phyloP scores from a whole-genome alignment of 495 filamentous ascomycete genomes.

The Annulohypoxylon moriforme region DNA sequence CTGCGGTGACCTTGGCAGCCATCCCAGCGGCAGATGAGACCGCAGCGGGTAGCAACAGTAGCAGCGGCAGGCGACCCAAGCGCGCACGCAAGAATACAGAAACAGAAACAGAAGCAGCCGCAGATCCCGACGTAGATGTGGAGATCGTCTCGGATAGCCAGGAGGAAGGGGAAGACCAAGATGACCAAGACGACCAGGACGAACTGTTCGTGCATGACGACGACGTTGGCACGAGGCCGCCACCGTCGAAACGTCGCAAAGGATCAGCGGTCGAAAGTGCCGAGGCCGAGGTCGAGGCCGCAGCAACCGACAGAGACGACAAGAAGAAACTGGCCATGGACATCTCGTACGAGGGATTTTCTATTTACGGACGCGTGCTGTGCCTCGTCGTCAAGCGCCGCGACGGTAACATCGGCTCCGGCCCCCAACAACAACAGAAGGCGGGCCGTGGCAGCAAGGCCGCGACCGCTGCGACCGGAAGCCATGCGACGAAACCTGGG shows the following conservation, averaged over 20 bases:
- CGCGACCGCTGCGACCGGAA: constrained; percentile 43
- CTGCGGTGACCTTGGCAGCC: constrained; percentile 57
- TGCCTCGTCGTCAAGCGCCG: constrained; percentile 85
- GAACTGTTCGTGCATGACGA: constrained; percentile 54
- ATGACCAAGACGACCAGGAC: constrained; percentile 32
- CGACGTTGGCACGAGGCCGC: constrained; percentile 47
- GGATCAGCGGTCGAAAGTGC: constrained; percentile 50
- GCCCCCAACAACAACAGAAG: constrained; percentile 31
- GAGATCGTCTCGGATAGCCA: constrained; percentile 45
- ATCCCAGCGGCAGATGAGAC: constrained; percentile 56
- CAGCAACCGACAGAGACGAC: constrained; percentile 69
- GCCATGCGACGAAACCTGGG: constrained; percentile 47
- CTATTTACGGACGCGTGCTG: constrained; percentile 90
- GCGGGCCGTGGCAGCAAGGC: constrained; percentile 41
- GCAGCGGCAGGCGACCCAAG: constrained; percentile 44
- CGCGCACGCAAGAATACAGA: constrained; percentile 46
- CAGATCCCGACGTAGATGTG: constrained; percentile 35
- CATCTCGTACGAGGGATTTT: constrained; percentile 93
- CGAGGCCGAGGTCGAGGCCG: constrained; percentile 44
- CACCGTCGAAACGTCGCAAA: constrained; percentile 62
- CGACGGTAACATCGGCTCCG: constrained; percentile 46
- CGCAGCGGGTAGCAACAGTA: constrained; percentile 33
- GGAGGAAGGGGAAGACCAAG: constrained; percentile 38
- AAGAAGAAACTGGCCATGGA: constrained; percentile 88
- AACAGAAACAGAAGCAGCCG: constrained; percentile 45